Percentiles rank a stretch among this genome's conserved stretches.
Conservation (phyloP, 2,329 filamentous ascomycete species). For the Scedosporium aurantiacum region DNA sequence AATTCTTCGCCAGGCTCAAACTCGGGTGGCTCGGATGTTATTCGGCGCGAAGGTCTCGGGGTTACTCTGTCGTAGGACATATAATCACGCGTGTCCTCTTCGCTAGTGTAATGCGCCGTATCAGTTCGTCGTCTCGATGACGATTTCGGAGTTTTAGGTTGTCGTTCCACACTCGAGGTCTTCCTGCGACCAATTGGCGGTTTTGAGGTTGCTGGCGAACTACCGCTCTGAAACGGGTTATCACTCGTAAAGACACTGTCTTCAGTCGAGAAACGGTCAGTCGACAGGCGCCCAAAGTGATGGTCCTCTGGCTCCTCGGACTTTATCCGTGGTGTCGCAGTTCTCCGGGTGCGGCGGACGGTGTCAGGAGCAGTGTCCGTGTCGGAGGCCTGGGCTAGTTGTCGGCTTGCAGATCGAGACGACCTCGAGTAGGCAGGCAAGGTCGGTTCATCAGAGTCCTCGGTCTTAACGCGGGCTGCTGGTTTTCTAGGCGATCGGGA, state of each 20-base stretch:
- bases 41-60: neutral
- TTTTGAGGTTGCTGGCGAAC: conserved; percentile 45
- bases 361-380: conserved; percentile 26
- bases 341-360: conserved; percentile 37
- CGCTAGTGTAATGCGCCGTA: neutral
- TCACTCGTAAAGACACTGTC: conserved; percentile 64
- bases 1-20: conserved; percentile 81
- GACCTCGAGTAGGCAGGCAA: conserved; percentile 33
- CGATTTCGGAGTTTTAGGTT: conserved; percentile 26
- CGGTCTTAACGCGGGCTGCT: conserved; percentile 39
- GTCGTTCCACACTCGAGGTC: conserved; percentile 29
- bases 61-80: neutral
- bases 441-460: conserved; percentile 33
- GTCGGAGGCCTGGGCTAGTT: conserved; percentile 40
- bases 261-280: conserved; percentile 4
- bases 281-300: conserved; percentile 11
- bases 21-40: conserved; percentile 10
- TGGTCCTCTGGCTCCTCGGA: conserved; percentile 41
- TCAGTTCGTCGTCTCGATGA: conserved; percentile 35
- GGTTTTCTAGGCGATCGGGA: conserved; percentile 45
- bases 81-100: neutral
- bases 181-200: conserved; percentile 35
- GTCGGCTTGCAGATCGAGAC: conserved; percentile 43
- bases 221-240: conserved; percentile 87
- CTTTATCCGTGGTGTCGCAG: conserved; percentile 41